These are phyloP conservation scores for Hygrophoropsis aurantiaca DNA, from an alignment of 768 basidiomycete genomes.

Conservation along the genomic window DNA sequence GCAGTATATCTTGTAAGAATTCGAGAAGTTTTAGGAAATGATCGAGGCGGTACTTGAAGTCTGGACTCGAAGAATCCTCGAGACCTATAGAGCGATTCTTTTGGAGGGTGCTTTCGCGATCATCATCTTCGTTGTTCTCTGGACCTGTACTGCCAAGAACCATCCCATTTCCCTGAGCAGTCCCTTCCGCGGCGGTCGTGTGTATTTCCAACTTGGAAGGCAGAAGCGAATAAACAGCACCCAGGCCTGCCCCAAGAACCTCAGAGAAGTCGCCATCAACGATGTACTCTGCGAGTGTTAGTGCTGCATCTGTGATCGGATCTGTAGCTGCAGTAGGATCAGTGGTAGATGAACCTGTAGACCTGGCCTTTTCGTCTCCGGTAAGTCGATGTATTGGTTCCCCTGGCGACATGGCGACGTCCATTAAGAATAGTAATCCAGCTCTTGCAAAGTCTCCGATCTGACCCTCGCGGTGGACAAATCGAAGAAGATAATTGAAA, in stretches of 20 bases:
- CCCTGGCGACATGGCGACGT: conserved; percentile 89
- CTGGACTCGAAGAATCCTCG: conserved; percentile 73
- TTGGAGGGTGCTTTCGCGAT: conserved; percentile 47
- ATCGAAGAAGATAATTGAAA: conserved; percentile 93
- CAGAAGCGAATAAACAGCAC: conserved; percentile 89
- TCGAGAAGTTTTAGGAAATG: conserved; percentile 90
- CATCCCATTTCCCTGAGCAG: conserved; percentile 56
- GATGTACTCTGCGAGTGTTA: conserved; percentile 90
- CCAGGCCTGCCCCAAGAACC: conserved; percentile 88
- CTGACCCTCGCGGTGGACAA: conserved; percentile 90
- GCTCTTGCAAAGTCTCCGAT: conserved; percentile 93
- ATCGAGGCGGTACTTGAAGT: conserved; percentile 79
- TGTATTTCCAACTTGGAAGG: conserved; percentile 83
- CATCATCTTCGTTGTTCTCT: conserved; percentile 57
- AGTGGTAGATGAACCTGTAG: conserved; percentile 21
- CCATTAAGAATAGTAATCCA: conserved; percentile 91
- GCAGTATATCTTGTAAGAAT: conserved; percentile 87
- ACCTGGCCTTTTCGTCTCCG: conserved; percentile 30
- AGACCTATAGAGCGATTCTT: conserved; percentile 59
- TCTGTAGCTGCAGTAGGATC: conserved; percentile 39
- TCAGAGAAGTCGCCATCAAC: conserved; percentile 99
- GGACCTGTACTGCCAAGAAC: conserved; percentile 63
- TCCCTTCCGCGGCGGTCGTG: conserved; percentile 39
- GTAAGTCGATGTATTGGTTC: conserved; percentile 44
- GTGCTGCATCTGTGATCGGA: conserved; percentile 79